Base-by-base conservation (phyloP, 1,284 basidiomycete species). In the Xerocomus amazonicus region DNA sequence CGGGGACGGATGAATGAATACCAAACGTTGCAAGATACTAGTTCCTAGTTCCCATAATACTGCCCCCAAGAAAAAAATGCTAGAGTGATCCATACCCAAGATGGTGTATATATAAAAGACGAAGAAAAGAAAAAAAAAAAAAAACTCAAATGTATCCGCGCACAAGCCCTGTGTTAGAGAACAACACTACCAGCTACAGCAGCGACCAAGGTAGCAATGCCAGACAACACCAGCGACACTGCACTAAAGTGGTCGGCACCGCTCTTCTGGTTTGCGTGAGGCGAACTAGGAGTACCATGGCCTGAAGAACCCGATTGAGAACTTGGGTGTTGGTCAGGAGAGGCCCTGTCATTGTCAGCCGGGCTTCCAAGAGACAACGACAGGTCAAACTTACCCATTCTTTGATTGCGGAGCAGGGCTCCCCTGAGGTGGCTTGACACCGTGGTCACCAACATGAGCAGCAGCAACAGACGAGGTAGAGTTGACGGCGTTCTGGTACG, bases 401-500 rank as follows among this genome's bases (percentile, higher is more conserved):
- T 53, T 47, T 29, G 26, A 26, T 17, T 29, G 44, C 12, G 32
- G 6, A 19, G 28, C 7, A 3, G 48, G 54, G 33, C 52, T 56
- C 41, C 38, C 19, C 36, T 7, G 10, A 1, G 62, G 65, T 14
- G 50, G 53, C 47, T 63, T 61, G 47, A 55, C 41, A n/a, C 27
- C 53, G 33, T 48, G n/a, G 33, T 55, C 50, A 13, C 53, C 64
- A 8, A 69, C 53, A 23, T 53, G 51, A 9, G 56, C 66, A 34
- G 48, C 50, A 27, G 19, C 46, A 39, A 69, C 59, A 14, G 56
- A 57, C 13, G 65, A 62, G 17, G 37, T 36, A 14, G 59, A 55
- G 45, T 65, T 63, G 28, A 65, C 54, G 9, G 78, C 72, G 61
- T 87, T 87, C 66, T 78, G 77, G 60, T 85, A 89, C 13, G 72